Evolutionary conservation across 495 filamentous ascomycete genomes (phyloP).

Genomic region (Aspergillus nidulans): DNA sequence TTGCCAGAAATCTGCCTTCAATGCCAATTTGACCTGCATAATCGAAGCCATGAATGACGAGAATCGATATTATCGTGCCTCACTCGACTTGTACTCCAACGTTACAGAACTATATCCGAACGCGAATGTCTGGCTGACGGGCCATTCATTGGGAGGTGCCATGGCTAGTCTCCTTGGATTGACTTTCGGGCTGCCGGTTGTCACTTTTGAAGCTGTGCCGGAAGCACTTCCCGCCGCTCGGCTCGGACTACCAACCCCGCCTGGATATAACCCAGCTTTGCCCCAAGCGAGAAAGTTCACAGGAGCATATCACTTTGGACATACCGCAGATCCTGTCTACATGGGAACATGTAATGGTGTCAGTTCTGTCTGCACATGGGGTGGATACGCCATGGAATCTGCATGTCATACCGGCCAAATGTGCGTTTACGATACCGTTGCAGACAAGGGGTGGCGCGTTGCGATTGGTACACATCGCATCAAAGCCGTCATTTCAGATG

Average conservation of each 20-base stretch:
- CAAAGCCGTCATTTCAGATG: constrained; percentile 74
- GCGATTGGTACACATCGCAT: constrained; percentile 84
- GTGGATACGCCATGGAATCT: constrained; percentile 91
- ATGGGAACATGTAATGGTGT: constrained; percentile 92
- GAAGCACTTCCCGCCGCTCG: constrained; percentile 84
- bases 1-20: constrained; percentile 77
- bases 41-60: constrained; percentile 67
- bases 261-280: constrained; percentile 62
- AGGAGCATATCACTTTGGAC: constrained; percentile 87
- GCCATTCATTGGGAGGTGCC: constrained; percentile 87
- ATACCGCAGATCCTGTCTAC: constrained; percentile 92
- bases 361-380: constrained; percentile 80
- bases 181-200: constrained; percentile 80
- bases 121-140: constrained; percentile 80
- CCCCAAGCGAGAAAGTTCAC: constrained; percentile 68
- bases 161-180: constrained; percentile 80
- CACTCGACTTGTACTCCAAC: constrained; percentile 83
- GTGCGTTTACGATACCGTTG: constrained; percentile 88
- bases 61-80: constrained; percentile 85
- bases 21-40: constrained; percentile 88
- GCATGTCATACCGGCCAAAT: constrained; percentile 83
- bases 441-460: constrained; percentile 84
- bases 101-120: constrained; percentile 84
- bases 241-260: constrained; percentile 82
- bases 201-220: constrained; percentile 87